Conservation (phyloP, 1,139 yeast genomes). For the Candida sojae region DNA sequence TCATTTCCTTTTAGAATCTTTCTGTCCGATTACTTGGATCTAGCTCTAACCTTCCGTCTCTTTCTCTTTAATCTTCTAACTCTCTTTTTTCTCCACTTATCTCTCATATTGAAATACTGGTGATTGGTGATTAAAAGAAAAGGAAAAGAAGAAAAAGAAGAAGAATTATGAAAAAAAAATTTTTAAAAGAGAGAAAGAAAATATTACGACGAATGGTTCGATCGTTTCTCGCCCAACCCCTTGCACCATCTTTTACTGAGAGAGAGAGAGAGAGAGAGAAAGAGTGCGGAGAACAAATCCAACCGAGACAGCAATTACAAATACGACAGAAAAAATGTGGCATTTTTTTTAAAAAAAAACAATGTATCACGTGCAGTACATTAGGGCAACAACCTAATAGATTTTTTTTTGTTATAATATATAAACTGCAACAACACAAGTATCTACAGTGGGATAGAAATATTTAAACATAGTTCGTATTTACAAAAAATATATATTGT, state of each 20-base stretch:
- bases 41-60: slow-evolving; percentile 99
- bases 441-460: neutral
- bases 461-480: neutral
- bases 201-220: neutral
- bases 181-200: neutral
- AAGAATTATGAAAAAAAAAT: slow-evolving; percentile 11
- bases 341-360: neutral
- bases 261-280: no score
- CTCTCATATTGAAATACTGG: slow-evolving; percentile 64
- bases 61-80: slow-evolving; percentile 99
- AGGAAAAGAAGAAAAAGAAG: slow-evolving; percentile 12
- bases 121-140: slow-evolving; percentile 17
- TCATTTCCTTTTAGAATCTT: neutral
- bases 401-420: no score
- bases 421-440: neutral
- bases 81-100: slow-evolving; percentile 99
- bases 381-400: neutral
- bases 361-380: neutral
- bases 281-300: no score
- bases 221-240: no score
- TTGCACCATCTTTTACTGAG: no score
- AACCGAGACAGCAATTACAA: neutral
- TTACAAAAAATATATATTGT: no score
- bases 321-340: neutral
- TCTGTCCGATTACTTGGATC: slow-evolving; percentile 84